These are phyloP conservation scores for Tolypocladium inflatum DNA, from an alignment of 2,329 filamentous ascomycete genomes.

Conservation along the genomic window DNA sequence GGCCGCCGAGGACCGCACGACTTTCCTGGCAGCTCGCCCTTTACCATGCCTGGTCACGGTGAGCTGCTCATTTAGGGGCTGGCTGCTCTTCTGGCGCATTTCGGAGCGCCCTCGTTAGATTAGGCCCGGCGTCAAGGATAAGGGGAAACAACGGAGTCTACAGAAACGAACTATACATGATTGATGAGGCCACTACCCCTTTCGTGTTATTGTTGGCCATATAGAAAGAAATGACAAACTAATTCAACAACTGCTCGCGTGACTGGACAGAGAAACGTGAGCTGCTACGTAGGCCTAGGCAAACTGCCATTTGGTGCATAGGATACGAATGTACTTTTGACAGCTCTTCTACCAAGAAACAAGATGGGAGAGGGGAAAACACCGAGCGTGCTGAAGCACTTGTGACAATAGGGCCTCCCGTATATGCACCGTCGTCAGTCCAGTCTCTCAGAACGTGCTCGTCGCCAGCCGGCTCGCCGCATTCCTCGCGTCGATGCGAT, in stretches of 20 bases:
- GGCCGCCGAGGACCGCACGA: conserved; percentile 11
- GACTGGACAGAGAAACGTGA: too few relatives aligned
- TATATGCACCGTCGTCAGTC: not conserved
- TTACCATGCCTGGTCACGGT: conserved; percentile 15
- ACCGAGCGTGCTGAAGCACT: not conserved
- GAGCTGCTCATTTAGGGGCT: conserved; percentile 19
- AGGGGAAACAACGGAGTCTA: not conserved
- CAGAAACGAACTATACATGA: not conserved
- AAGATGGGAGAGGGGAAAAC: not conserved
- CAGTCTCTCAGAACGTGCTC: conserved; percentile 65
- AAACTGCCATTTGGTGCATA: not conserved
- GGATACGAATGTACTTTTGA: not conserved
- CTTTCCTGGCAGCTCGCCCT: conserved; percentile 12
- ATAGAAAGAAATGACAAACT: not conserved
- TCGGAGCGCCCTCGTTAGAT: not conserved
- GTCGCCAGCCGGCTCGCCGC: conserved; percentile 88
- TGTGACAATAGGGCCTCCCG: not conserved
- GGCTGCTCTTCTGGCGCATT: not conserved
- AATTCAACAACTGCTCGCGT: not conserved
- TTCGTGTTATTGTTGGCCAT: too few relatives aligned
- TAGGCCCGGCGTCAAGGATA: not conserved
- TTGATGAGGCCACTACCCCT: not conserved
- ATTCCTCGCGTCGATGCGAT: conserved; percentile 90
- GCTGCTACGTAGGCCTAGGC: not conserved
- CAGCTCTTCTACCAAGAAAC: not conserved